These are phyloP conservation scores for Sindora glabra DNA, from an alignment of 306 rosid genomes.

Conservation along the genomic window DNA sequence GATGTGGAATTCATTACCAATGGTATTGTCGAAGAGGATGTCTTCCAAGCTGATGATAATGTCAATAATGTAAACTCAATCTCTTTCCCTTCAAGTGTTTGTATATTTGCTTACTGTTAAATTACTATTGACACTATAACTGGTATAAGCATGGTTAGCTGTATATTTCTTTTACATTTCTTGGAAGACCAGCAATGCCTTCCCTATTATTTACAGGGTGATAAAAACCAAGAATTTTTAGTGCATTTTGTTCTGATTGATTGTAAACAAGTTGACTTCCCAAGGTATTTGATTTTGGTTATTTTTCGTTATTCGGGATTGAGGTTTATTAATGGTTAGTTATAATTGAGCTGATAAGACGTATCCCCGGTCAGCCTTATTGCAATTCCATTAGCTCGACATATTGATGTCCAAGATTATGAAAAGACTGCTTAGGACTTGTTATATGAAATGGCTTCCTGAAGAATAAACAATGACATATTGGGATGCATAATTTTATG, in stretches of 20 bases:
- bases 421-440: background rate
- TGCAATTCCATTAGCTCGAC: no score
- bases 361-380: no score
- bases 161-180: background rate
- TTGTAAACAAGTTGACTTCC: background rate
- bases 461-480: background rate
- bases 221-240: background rate
- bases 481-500: background rate
- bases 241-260: background rate
- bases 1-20: constrained; percentile 51
- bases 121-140: background rate
- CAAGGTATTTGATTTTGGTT: constrained; percentile 3
- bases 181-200: background rate
- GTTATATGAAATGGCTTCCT: background rate
- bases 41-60: constrained; percentile 32
- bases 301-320: background rate
- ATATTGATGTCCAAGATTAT: no score
- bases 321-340: background rate
- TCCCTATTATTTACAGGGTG: background rate
- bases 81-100: constrained; percentile 4
- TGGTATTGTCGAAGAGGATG: constrained; percentile 39
- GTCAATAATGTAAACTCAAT: constrained; percentile 41
- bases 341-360: background rate
- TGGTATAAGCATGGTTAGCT: background rate
- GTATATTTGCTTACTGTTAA: background rate